Base-by-base conservation (phyloP, 176 grass and related monocot species). In the Eragrostis nindensis region DNA sequence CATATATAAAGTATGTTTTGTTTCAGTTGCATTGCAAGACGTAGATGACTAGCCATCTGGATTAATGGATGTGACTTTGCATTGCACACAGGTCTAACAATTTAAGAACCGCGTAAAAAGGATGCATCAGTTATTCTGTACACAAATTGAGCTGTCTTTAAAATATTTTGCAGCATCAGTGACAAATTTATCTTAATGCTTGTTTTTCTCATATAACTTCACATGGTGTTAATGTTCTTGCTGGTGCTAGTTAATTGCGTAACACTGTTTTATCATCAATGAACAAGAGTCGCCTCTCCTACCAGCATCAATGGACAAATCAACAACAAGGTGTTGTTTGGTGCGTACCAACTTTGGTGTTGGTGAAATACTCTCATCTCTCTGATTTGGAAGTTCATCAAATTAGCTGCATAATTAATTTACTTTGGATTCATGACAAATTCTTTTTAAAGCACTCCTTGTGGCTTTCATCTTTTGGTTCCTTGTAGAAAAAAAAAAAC, bases 271-370 rank as follows among this genome's bases (percentile, higher is more conserved):
- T 70, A 67, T 24, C 64, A 45, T 75, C 80, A 83, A 72, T 61
- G 75, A 92, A 61, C 64, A 56, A 84, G 66, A 76, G 71, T 81
- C 36, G 14, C 71, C 77, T 52, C 80, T 60, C 56, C 47, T 48
- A 30, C 81, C 70, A 86, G 48, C 79, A 76, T 66, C 83, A 83
- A 72, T 71, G 79, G 75, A 76, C 53, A 52, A 62, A 64, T 83
- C 73, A 86, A 65, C 55, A 55, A 80, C 27, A 48, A 83, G 79
- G 55, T 80, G 72, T 48, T 86, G 83, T 73, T 83, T 71, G 79
- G 83, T 86, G 87, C 66, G 25, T 86, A 78, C 42, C 46, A 74
- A 73, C 72, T 89, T 80, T 57, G 77, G 70, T 80, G 69, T 59
- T 54, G 45, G 52, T 80, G 71, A 80, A 72, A 74, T 87, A 45